phyloP scores from a whole-genome alignment of 257 asterid genomes.

The Coffea canephora region DNA sequence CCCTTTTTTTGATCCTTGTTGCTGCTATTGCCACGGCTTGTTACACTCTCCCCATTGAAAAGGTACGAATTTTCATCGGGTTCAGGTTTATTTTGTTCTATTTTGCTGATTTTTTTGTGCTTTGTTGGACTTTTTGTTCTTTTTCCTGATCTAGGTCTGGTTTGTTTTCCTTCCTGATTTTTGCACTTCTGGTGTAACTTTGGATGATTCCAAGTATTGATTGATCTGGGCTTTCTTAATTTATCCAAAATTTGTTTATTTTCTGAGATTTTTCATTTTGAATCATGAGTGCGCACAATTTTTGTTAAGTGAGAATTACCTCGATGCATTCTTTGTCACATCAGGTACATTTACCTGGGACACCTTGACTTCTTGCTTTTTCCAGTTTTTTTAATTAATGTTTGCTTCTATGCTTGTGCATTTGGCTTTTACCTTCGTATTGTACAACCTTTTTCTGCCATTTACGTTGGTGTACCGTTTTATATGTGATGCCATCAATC shows the following conservation, averaged over 20 bases:
- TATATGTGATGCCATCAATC: neutral
- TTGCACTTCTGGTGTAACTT: neutral
- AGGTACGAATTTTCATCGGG: constrained; percentile 41
- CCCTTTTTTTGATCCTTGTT: constrained; percentile 53
- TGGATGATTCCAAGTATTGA: neutral
- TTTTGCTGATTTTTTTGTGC: constrained; percentile 15
- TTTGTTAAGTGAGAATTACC: neutral
- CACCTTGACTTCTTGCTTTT: neutral
- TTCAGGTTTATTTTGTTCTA: neutral
- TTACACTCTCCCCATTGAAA: constrained; percentile 86
- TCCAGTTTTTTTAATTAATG: neutral
- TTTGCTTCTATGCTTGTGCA: neutral
- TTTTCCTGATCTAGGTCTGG: constrained; percentile 3
- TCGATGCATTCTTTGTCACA: neutral
- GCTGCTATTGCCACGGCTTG: constrained; percentile 67
- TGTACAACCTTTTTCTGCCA: neutral
- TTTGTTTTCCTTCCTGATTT: neutral
- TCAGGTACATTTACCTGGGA: neutral
- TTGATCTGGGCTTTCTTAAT: constrained; percentile 10
- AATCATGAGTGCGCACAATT: neutral
- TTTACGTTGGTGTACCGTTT: too few species aligned
- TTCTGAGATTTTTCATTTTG: neutral
- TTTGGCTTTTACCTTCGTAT: neutral
- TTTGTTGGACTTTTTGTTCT: neutral
- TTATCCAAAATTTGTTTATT: neutral